Conservation (phyloP, 23 red algal species). For the Chondrus crispus region DNA sequence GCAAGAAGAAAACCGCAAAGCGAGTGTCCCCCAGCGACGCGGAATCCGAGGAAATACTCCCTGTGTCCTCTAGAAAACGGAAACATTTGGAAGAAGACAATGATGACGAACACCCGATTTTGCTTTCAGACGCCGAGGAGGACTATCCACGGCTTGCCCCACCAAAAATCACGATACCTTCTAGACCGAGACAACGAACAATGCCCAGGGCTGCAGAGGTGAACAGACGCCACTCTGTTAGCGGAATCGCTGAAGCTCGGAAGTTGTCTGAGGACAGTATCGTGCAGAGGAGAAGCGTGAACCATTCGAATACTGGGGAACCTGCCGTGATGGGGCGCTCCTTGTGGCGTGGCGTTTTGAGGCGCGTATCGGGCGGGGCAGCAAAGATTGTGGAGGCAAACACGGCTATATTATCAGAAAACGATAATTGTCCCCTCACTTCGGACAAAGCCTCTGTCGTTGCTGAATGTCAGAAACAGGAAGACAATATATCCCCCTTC, state of each 20-base stretch:
- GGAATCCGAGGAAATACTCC: background rate
- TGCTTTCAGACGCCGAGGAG: no score
- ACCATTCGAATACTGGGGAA: background rate
- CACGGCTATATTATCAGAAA: no score
- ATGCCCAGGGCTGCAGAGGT: background rate
- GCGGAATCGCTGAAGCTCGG: no score
- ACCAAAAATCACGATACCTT: background rate
- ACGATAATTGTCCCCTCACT: no score
- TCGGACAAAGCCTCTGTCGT: no score
- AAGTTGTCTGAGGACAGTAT: no score
- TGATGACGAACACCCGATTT: background rate
- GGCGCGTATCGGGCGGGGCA: constrained; percentile 10
- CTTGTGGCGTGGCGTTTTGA: constrained; percentile 28
- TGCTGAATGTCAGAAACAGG: no score
- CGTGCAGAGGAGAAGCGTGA: no score
- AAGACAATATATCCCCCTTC: no score
- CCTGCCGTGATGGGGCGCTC: background rate
- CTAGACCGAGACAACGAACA: background rate
- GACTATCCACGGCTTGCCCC: background rate
- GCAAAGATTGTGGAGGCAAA: background rate
- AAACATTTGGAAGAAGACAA: background rate
- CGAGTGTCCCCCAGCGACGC: background rate
- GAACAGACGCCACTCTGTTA: no score
- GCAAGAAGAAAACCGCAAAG: background rate
- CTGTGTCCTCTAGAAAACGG: background rate